Base-by-base conservation (phyloP, 2,329 filamentous ascomycete genomes). In the Phoma sp. region DNA sequence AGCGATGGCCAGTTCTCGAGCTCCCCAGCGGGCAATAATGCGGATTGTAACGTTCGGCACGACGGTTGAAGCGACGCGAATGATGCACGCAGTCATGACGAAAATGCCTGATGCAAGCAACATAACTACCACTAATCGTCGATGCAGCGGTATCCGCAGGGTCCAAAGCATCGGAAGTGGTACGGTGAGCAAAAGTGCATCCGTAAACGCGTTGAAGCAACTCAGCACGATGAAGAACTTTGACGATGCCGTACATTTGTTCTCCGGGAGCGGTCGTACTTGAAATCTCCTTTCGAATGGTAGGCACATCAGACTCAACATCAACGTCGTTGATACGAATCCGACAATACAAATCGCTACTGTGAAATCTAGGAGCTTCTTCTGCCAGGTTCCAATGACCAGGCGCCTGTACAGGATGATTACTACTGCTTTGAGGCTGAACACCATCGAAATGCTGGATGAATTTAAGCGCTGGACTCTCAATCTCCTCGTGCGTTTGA, bases 401-500 rank as follows among this genome's bases (percentile, higher is more conserved):
- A 58, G 51, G 5, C 51, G 51, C 6, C 31, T 25, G 35, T 58
- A 55, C 1, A 55, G 43, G 4, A 58, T 44, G 43, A 55, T 52
- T 25, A 58, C 51, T n/a, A 58, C 51, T 8, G 56, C 56, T 45
- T 58, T 58, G 33, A 58, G 48, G 17, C 56, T 58, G 48, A 55
- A 58, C 21, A 57, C 40, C 55, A 48, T 56, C 15, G 48, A 19
- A 37, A 51, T 43, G 10, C 47, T 51, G 4, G 10, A 12, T 7
- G 8, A 17, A 17, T 25, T 46, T 45, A 44, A 22, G n/a, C 10
- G 4, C 37, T 31, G 17, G 29, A 6, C 9, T 13, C 10, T 22
- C 12, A 3, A n/a, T 4, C 13, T 40, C 31, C 35, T n/a, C 8
- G 6, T 38, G n/a, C 31, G 54, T 49, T 51, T 37, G 54, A 12